Percentiles rank a stretch among this genome's conserved stretches.
phyloP scores from a whole-genome alignment of 768 basidiomycete species.

The Mycena chlorophos region DNA sequence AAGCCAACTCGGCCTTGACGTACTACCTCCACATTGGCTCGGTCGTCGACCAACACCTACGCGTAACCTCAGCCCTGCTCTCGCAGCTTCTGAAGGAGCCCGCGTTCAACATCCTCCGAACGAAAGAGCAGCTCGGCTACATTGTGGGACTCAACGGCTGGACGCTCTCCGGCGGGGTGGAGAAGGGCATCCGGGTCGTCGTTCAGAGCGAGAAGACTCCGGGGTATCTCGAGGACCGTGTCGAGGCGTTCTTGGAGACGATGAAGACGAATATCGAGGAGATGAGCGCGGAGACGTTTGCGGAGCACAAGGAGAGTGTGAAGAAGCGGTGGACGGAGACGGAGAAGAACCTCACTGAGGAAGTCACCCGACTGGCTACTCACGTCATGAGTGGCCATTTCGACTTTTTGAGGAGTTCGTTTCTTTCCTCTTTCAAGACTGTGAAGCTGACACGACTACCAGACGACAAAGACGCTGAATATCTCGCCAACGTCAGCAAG shows the following conservation, averaged over 20 bases:
- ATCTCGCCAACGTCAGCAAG: conserved; percentile 67
- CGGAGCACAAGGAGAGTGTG: conserved; percentile 74
- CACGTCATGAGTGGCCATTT: conserved; percentile 78
- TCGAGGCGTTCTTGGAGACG: conserved; percentile 81
- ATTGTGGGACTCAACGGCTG: conserved; percentile 68
- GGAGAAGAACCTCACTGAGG: conserved; percentile 86
- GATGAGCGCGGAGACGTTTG: conserved; percentile 74
- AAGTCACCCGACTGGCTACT: conserved; percentile 64
- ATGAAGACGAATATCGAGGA: conserved; percentile 68
- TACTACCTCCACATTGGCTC: conserved; percentile 85
- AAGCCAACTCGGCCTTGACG: conserved; percentile 83
- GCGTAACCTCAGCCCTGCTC: conserved; percentile 71
- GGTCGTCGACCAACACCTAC: conserved; percentile 57
- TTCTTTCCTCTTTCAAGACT: neutral
- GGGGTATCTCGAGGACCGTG: conserved; percentile 86
- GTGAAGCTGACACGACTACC: conserved; percentile 14
- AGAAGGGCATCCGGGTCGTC: conserved; percentile 76
- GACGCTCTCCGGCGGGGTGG: conserved; percentile 61
- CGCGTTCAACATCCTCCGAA: conserved; percentile 86
- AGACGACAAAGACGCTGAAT: conserved; percentile 75
- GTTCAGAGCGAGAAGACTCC: conserved; percentile 80
- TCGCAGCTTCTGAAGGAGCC: conserved; percentile 89
- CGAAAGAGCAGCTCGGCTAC: conserved; percentile 95
- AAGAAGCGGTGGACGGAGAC: conserved; percentile 83
- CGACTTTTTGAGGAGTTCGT: conserved; percentile 85